These are phyloP conservation scores for Pythium phragmiticola DNA, from an alignment of 352 stramenopile genomes.

Conservation along the genomic window DNA sequence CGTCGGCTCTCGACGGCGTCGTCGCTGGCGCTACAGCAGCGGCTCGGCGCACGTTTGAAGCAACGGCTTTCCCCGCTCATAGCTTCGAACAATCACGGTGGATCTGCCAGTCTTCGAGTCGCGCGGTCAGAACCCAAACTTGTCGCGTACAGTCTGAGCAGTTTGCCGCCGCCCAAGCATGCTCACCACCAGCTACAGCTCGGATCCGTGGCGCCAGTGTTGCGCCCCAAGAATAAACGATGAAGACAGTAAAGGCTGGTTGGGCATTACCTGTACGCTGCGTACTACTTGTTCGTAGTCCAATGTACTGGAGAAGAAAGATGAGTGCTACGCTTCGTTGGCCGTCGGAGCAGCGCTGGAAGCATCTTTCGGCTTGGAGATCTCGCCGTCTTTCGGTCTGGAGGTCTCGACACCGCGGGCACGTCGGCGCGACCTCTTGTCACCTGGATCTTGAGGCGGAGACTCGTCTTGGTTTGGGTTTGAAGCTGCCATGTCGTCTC, in stretches of 20 bases:
- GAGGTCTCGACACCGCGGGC: not conserved
- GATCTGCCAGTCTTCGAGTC: constrained; percentile 27
- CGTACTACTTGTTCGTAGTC: too few species aligned
- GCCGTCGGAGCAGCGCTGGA: not conserved
- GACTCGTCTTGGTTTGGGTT: not conserved
- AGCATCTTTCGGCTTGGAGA: too few species aligned
- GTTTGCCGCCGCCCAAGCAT: constrained; percentile 25
- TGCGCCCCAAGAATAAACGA: not conserved
- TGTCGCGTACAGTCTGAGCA: constrained; percentile 53
- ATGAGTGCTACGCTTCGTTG: not conserved
- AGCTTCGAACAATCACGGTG: not conserved
- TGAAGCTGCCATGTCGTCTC: not conserved
- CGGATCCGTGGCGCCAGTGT: not conserved
- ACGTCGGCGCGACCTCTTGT: not conserved
- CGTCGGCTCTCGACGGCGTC: constrained; percentile 13
- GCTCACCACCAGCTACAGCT: not conserved
- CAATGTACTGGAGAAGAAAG: not conserved
- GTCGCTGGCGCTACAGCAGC: constrained; percentile 8
- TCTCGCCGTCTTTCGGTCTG: not conserved
- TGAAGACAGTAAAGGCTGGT: not conserved
- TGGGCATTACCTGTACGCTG: too few species aligned
- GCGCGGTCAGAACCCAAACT: constrained; percentile 34
- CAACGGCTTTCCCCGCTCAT: constrained; percentile 26
- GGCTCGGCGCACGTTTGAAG: constrained; percentile 23
- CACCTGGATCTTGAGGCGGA: not conserved